phyloP scores from a whole-genome alignment of 257 asterid species.

The Fraxinus quadrangulata region DNA sequence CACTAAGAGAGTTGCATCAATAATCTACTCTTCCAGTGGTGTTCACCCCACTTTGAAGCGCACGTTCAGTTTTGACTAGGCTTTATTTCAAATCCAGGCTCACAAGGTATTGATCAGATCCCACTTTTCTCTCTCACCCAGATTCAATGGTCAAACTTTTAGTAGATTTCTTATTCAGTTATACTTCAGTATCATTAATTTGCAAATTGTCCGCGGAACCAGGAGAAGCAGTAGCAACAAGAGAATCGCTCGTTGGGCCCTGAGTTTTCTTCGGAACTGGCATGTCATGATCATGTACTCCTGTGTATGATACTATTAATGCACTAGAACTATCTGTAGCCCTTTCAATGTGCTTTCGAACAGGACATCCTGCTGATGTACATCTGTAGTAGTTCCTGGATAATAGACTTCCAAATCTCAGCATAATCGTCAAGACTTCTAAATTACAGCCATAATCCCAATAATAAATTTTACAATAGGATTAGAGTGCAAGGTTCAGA shows the following conservation, averaged over 20 bases:
- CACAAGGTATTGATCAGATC: conserved; percentile 58
- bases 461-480: background rate
- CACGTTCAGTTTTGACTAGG: conserved; percentile 48
- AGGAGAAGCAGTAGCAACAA: conserved; percentile 44
- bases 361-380: conserved; percentile 89
- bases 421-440: too few relatives aligned
- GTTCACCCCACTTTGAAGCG: background rate
- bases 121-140: conserved; percentile 44
- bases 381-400: conserved; percentile 87
- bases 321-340: conserved; percentile 61
- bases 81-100: conserved; percentile 74
- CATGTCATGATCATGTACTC: conserved; percentile 78
- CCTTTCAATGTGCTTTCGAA: conserved; percentile 80
- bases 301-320: conserved; percentile 70
- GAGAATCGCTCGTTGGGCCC: conserved; percentile 45
- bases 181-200: conserved; percentile 30
- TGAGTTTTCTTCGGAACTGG: conserved; percentile 71
- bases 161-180: conserved; percentile 41
- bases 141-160: conserved; percentile 47
- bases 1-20: conserved; percentile 22
- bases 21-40: conserved; percentile 12
- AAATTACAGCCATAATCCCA: background rate
- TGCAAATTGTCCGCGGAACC: conserved; percentile 38
- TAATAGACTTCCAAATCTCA: background rate
- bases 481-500: background rate